These are phyloP conservation scores for Euphorbia schlechtendalii DNA, from an alignment of 441 rosid species.

Conservation along the genomic window DNA sequence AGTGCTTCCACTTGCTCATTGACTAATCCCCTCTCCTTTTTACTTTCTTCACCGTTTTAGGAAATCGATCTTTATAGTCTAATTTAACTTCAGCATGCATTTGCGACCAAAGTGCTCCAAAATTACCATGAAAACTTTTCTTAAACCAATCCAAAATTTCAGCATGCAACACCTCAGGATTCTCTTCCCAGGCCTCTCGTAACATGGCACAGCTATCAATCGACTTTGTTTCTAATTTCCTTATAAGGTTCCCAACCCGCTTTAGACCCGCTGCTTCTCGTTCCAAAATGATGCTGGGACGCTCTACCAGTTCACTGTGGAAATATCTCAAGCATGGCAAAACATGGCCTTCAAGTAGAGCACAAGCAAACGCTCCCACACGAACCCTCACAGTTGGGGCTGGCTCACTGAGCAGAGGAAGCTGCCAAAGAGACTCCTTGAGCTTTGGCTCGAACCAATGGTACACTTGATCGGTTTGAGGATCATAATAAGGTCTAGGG, in stretches of 20 bases:
- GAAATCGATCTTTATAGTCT: slow-evolving; percentile 31
- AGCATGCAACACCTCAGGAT: slow-evolving; percentile 35
- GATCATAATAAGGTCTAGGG: slow-evolving; percentile 61
- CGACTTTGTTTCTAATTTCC: slow-evolving; percentile 32
- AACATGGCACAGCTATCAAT: slow-evolving; percentile 46
- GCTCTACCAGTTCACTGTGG: slow-evolving; percentile 42
- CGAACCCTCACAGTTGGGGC: slow-evolving; percentile 27
- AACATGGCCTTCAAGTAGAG: slow-evolving; percentile 75
- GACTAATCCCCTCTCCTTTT: slow-evolving; percentile 21
- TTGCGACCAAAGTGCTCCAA: slow-evolving; percentile 53
- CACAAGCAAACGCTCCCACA: slow-evolving; percentile 53
- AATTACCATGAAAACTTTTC: slow-evolving; percentile 38
- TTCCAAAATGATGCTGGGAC: slow-evolving; percentile 55
- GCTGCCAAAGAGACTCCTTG: slow-evolving; percentile 64
- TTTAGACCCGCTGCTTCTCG: slow-evolving; percentile 49
- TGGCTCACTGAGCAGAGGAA: slow-evolving; percentile 47
- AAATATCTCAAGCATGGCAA: slow-evolving; percentile 55
- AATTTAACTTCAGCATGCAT: slow-evolving; percentile 48
- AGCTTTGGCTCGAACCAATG: slow-evolving; percentile 56
- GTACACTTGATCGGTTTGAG: slow-evolving; percentile 43
- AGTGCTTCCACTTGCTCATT: not conserved
- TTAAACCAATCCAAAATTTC: slow-evolving; percentile 76
- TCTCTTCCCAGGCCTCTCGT: slow-evolving; percentile 46
- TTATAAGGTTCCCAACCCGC: slow-evolving; percentile 57
- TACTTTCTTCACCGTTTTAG: slow-evolving; percentile 18